These are phyloP conservation scores for Dillenia turbinata DNA, from an alignment of 164 flowering plant genomes.

Conservation along the genomic window DNA sequence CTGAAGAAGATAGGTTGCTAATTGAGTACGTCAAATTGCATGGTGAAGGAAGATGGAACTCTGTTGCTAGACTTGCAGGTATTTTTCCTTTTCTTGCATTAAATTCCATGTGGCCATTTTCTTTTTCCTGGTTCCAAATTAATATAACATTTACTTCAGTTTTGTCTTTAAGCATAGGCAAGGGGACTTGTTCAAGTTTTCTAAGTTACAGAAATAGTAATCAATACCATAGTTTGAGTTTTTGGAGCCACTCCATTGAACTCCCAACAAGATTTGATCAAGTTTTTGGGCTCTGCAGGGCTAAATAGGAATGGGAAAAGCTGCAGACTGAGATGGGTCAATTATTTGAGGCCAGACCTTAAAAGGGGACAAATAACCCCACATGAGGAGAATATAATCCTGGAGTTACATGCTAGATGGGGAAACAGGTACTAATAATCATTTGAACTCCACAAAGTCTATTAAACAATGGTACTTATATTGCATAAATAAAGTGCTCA, in stretches of 20 bases:
- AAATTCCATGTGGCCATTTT: background rate
- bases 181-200: no score
- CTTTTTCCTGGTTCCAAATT: background rate
- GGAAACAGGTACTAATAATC: slow-evolving; percentile 70
- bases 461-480: background rate
- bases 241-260: no score
- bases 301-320: slow-evolving; percentile 92
- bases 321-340: slow-evolving; percentile 94
- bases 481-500: background rate
- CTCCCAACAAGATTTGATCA: no score
- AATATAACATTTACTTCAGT: no score
- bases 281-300: slow-evolving; percentile 34
- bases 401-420: slow-evolving; percentile 86
- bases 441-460: no score
- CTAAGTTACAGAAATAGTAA: no score
- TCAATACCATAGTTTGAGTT: no score
- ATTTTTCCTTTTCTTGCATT: background rate
- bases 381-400: slow-evolving; percentile 70
- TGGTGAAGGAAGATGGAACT: slow-evolving; percentile 95
- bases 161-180: no score
- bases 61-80: slow-evolving; percentile 80
- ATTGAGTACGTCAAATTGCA: slow-evolving; percentile 68
- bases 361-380: slow-evolving; percentile 90
- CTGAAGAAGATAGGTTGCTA: slow-evolving; percentile 85
- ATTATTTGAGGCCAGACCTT: slow-evolving; percentile 88